Evolutionary conservation across 2,329 filamentous ascomycete genomes (phyloP).

Genomic region (Xylariaceae sp.): DNA sequence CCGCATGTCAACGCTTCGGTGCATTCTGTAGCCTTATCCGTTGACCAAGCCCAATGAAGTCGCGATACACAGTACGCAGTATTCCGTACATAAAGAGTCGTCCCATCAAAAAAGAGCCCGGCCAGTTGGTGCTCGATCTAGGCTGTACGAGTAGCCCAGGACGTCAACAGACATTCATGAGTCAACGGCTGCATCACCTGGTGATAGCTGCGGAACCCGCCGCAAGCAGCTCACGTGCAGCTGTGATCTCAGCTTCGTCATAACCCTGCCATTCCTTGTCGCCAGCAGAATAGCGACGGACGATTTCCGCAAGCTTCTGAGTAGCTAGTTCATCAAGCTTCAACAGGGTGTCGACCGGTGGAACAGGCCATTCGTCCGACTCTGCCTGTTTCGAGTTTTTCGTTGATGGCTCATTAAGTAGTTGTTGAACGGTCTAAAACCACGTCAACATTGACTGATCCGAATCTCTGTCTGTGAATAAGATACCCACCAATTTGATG

Average conservation of each 20-base stretch:
- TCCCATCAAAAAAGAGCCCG: constrained; percentile 5
- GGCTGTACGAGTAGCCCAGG: background rate
- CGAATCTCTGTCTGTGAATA: background rate
- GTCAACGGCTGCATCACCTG: constrained; percentile 36
- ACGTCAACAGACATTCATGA: background rate
- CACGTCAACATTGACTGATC: constrained; percentile 24
- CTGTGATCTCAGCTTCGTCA: constrained; percentile 63
- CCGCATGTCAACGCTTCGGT: constrained; percentile 15
- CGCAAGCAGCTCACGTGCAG: constrained; percentile 62
- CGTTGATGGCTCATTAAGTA: constrained; percentile 39
- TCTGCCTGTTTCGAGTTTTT: constrained; percentile 45
- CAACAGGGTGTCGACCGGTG: constrained; percentile 54
- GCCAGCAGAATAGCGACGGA: constrained; percentile 55
- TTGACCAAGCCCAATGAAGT: constrained; percentile 11
- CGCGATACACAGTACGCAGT: constrained; percentile 1
- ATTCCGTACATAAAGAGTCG: constrained; percentile 1
- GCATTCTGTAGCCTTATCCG: constrained; percentile 17
- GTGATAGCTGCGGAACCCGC: constrained; percentile 43
- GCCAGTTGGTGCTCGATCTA: background rate
- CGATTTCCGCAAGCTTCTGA: constrained; percentile 69
- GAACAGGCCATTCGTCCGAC: constrained; percentile 47
- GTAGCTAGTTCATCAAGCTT: constrained; percentile 69
- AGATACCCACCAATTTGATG: constrained; percentile 62
- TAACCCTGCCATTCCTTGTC: constrained; percentile 69
- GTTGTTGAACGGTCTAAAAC: constrained; percentile 43